Conservation (phyloP, 192 early-diverging fungal species). For the Phlyctochytrium arcticum region DNA sequence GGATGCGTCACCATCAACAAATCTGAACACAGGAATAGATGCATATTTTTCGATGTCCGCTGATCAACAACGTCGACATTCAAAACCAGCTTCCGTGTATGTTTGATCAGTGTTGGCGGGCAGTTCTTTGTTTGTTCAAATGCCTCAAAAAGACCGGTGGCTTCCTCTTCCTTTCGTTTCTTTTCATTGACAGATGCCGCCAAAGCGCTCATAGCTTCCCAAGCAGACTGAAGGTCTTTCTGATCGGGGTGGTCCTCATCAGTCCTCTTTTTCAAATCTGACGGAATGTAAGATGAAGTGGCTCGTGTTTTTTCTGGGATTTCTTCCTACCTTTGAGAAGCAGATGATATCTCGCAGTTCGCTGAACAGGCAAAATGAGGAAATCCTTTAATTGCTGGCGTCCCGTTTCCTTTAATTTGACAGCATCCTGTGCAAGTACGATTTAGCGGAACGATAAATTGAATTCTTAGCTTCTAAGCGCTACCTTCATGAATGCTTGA, state of each 20-base stretch:
- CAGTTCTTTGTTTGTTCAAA: slow-evolving; percentile 51
- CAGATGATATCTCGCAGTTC: slow-evolving; percentile 41
- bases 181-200: slow-evolving; percentile 50
- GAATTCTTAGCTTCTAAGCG: not conserved
- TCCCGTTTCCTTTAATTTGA: slow-evolving; percentile 21
- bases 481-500: slow-evolving; percentile 27
- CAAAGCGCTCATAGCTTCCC: slow-evolving; percentile 37
- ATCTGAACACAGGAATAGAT: slow-evolving; percentile 47
- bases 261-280: slow-evolving; percentile 49
- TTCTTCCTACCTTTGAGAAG: slow-evolving; percentile 31
- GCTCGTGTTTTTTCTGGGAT: not conserved
- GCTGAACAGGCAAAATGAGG: slow-evolving; percentile 41
- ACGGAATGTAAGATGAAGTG: too few relatives aligned
- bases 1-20: slow-evolving; percentile 38
- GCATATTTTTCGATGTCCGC: slow-evolving; percentile 13
- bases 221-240: slow-evolving; percentile 31
- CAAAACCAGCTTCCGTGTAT: slow-evolving; percentile 41
- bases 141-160: slow-evolving; percentile 47
- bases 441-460: not conserved
- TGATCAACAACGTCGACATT: slow-evolving; percentile 41
- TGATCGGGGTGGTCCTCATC: slow-evolving; percentile 46
- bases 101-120: slow-evolving; percentile 43
- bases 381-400: slow-evolving; percentile 34
- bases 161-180: slow-evolving; percentile 47
- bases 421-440: slow-evolving; percentile 7